These are phyloP conservation scores for Pyrenula massariospora DNA, from an alignment of 495 filamentous ascomycete species.

Conservation along the genomic window DNA sequence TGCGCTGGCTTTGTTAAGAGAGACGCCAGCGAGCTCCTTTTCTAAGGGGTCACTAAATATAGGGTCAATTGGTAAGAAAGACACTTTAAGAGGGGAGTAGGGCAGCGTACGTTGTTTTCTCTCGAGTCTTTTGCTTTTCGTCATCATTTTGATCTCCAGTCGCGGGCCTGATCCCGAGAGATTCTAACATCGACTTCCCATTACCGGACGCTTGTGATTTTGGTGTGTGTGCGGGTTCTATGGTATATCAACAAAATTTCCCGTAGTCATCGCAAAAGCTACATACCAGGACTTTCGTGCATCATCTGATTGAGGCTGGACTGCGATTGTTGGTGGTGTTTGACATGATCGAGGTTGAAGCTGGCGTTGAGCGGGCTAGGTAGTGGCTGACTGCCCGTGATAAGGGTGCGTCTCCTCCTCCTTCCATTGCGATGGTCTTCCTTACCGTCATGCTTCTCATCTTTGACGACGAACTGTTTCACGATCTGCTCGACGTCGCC, in stretches of 20 bases:
- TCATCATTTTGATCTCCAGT: slow-evolving; percentile 37
- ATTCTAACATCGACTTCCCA: slow-evolving; percentile 45
- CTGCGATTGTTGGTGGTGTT: slow-evolving; percentile 60
- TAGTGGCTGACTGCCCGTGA: slow-evolving; percentile 93
- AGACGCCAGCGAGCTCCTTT: slow-evolving; percentile 88
- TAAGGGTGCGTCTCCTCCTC: slow-evolving; percentile 78
- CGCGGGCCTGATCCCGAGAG: slow-evolving; percentile 45
- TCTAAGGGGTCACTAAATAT: slow-evolving; percentile 68
- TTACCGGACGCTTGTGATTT: slow-evolving; percentile 10
- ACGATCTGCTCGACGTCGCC: slow-evolving; percentile 97
- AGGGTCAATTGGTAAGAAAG: slow-evolving; percentile 1
- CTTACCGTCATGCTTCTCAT: slow-evolving; percentile 46
- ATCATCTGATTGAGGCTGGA: slow-evolving; percentile 76
- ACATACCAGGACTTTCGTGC: slow-evolving; percentile 56
- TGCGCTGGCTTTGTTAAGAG: slow-evolving; percentile 54
- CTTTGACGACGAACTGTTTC: slow-evolving; percentile 87
- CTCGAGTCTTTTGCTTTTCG: slow-evolving; percentile 68
- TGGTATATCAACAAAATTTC: slow-evolving; percentile 3
- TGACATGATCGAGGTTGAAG: slow-evolving; percentile 63
- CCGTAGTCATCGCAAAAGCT: slow-evolving; percentile 4
- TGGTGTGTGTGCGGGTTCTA: not conserved
- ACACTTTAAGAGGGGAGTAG: not conserved
- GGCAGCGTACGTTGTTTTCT: slow-evolving; percentile 72
- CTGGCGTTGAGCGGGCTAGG: slow-evolving; percentile 88
- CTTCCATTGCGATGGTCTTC: slow-evolving; percentile 93